phyloP scores from a whole-genome alignment of 2,329 filamentous ascomycete species.

The Ambrosiella beaveri region DNA sequence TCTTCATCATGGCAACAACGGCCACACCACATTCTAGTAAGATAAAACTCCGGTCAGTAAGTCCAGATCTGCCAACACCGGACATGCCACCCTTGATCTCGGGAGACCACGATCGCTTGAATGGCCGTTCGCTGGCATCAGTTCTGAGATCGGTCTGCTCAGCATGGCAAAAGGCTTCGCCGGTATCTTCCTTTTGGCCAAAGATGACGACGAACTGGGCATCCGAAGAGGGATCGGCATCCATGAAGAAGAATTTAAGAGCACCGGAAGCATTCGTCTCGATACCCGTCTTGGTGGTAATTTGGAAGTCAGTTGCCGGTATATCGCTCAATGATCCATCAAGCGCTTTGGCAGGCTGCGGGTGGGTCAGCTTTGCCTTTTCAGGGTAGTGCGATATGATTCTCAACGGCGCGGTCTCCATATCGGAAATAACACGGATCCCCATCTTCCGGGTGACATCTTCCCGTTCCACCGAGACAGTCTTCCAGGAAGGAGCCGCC shows the following conservation, averaged over 20 bases:
- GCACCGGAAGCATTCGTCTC: slow-evolving; percentile 6
- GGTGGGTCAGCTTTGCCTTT: slow-evolving; percentile 7
- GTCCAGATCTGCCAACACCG: neutral
- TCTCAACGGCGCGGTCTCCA: slow-evolving; percentile 5
- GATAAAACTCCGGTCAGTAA: slow-evolving; percentile 10
- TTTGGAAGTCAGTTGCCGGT: slow-evolving; percentile 2
- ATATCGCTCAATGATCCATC: slow-evolving; percentile 10
- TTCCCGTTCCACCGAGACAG: neutral
- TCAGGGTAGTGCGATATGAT: slow-evolving; percentile 13
- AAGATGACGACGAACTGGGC: slow-evolving; percentile 12
- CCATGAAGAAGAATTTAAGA: slow-evolving; percentile 12
- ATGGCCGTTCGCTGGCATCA: slow-evolving; percentile 4
- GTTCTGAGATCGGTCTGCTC: slow-evolving; percentile 5
- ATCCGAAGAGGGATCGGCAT: slow-evolving; percentile 6
- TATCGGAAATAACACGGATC: slow-evolving; percentile 10
- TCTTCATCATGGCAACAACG: slow-evolving; percentile 12
- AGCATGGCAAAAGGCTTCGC: slow-evolving; percentile 6
- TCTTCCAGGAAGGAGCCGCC: neutral
- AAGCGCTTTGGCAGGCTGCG: slow-evolving; percentile 4
- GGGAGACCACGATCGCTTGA: slow-evolving; percentile 9
- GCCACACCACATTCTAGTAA: slow-evolving; percentile 10
- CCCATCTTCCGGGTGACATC: slow-evolving; percentile 1
- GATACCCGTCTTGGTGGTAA: slow-evolving; percentile 2
- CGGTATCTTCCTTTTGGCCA: slow-evolving; percentile 1
- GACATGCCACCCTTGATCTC: neutral